A percentile compares a stretch with the other conserved stretches of the same genome.
These are phyloP conservation scores for Kurtzmaniella quercitrusa DNA, from an alignment of 1,139 yeast genomes.

Conservation along the genomic window DNA sequence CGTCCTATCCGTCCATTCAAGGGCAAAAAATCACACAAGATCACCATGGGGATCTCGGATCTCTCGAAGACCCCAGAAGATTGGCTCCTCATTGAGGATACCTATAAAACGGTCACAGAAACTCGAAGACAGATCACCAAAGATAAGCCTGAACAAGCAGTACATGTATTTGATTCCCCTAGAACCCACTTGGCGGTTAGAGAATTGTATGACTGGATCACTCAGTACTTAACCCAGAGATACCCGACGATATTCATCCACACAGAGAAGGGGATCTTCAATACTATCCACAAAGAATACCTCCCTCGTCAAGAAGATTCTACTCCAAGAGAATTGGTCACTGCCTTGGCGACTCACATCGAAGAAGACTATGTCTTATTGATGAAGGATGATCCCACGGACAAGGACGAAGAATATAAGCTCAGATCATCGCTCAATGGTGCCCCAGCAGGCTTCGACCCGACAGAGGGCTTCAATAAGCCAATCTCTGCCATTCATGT, in stretches of 20 bases:
- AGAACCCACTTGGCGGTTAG: constrained; percentile 22
- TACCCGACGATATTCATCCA: constrained; percentile 32
- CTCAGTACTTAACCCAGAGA: constrained; percentile 23
- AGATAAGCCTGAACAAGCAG: constrained; percentile 19
- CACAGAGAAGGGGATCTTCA: constrained; percentile 14
- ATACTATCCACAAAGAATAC: constrained; percentile 24
- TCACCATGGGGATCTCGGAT: constrained; percentile 35
- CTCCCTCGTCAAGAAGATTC: constrained; percentile 19
- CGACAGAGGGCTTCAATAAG: constrained; percentile 26
- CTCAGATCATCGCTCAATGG: constrained; percentile 34
- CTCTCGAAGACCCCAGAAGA: constrained; percentile 27
- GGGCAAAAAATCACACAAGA: constrained; percentile 32
- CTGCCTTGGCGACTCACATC: constrained; percentile 23
- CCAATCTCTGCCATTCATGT: constrained; percentile 37
- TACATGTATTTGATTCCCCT: constrained; percentile 13
- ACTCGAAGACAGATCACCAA: constrained; percentile 18
- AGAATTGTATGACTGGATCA: constrained; percentile 29
- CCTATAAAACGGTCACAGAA: constrained; percentile 23
- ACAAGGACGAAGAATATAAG: constrained; percentile 31
- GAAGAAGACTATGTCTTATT: constrained; percentile 41
- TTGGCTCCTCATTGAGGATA: constrained; percentile 36
- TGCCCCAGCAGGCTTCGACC: constrained; percentile 43
- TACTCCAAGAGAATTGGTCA: constrained; percentile 19
- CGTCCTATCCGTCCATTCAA: constrained; percentile 49
- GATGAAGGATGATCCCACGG: constrained; percentile 30